Conservation (phyloP, 2,329 filamentous ascomycete genomes). For the Colletotrichum tanaceti region DNA sequence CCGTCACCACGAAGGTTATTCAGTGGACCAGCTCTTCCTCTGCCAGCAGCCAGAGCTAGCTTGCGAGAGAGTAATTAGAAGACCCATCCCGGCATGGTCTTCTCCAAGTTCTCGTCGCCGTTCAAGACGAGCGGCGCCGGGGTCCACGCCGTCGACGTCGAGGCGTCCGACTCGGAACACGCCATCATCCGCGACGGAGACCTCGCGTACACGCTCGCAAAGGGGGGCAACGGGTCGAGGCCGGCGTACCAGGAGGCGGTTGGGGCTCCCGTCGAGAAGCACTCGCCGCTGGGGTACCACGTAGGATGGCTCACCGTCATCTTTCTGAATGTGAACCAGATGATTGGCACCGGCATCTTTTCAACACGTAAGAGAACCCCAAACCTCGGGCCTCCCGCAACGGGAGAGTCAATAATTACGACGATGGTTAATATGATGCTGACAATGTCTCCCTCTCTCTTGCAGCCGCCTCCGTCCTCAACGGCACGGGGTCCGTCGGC, state of each 20-base stretch:
- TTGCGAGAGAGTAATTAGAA: no score
- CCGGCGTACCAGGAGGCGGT: slow-evolving; percentile 69
- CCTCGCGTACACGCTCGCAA: slow-evolving; percentile 55
- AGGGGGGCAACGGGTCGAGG: slow-evolving; percentile 61
- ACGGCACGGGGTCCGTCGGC: slow-evolving; percentile 70
- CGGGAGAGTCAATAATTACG: background rate
- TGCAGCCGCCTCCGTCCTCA: slow-evolving; percentile 67
- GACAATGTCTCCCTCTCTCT: slow-evolving; percentile 15
- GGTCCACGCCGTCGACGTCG: slow-evolving; percentile 11
- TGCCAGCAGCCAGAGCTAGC: background rate
- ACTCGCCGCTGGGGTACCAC: slow-evolving; percentile 69
- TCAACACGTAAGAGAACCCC: slow-evolving; percentile 65
- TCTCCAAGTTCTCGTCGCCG: slow-evolving; percentile 20
- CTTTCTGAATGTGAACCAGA: slow-evolving; percentile 70
- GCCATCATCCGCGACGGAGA: slow-evolving; percentile 52
- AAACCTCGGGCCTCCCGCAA: no score
- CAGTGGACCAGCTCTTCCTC: background rate
- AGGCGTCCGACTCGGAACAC: slow-evolving; percentile 43
- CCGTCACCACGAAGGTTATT: background rate
- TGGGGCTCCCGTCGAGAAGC: slow-evolving; percentile 69
- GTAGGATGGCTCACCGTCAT: slow-evolving; percentile 67
- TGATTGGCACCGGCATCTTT: slow-evolving; percentile 73
- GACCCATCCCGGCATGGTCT: slow-evolving; percentile 11
- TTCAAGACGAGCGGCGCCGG: background rate
- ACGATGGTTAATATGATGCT: slow-evolving; percentile 13